Conservation (phyloP, 305 asterid genomes). For the Fraxinus floribunda region DNA sequence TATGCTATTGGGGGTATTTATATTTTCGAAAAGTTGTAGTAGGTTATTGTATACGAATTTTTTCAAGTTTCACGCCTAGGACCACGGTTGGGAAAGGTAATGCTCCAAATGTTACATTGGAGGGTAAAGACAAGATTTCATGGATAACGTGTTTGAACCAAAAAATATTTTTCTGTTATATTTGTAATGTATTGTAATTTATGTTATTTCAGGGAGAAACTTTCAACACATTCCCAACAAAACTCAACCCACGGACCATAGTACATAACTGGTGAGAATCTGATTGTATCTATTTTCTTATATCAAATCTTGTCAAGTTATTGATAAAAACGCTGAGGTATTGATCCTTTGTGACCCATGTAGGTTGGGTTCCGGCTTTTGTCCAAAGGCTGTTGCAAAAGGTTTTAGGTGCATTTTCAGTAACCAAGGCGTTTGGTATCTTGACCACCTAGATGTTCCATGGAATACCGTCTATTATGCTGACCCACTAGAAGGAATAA, state of each 20-base stretch:
- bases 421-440: constrained; percentile 91
- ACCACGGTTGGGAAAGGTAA: background rate
- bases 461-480: constrained; percentile 69
- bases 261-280: constrained; percentile 82
- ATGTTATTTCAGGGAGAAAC: constrained; percentile 74
- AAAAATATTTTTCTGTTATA: constrained; percentile 2
- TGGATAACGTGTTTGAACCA: background rate
- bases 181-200: constrained; percentile 16
- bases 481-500: constrained; percentile 75
- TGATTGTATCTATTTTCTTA: constrained; percentile 9
- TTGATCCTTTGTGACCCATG: constrained; percentile 19
- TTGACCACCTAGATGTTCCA: constrained; percentile 88
- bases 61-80: background rate
- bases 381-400: constrained; percentile 77
- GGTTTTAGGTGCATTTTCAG: constrained; percentile 92
- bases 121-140: background rate
- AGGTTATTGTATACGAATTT: background rate
- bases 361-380: constrained; percentile 83
- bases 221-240: constrained; percentile 64
- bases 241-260: constrained; percentile 73
- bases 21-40: background rate
- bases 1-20: background rate
- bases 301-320: constrained; percentile 12
- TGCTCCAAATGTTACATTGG: background rate
- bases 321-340: constrained; percentile 9